Evolutionary conservation across 75 land plant species (phyloP), one percentile per base, ranked within the genome.

Genomic region (Chamaecyparis obtusa): DNA sequence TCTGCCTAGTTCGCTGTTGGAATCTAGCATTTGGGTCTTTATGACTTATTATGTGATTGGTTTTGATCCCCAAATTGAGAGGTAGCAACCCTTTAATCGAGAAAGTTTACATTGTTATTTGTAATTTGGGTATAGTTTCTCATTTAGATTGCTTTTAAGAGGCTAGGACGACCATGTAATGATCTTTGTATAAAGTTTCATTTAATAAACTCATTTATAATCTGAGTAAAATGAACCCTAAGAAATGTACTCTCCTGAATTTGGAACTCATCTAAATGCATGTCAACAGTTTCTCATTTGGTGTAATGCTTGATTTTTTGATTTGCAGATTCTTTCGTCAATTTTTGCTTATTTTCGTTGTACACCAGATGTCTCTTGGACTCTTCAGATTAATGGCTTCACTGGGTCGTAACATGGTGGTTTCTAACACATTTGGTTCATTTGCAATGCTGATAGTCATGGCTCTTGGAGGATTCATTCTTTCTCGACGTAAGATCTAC

Each of bases 21-120:
- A 95, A 91, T 91, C 93, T 82, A 93, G 87, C 24, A 79, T 95
- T 71, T 96, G 93, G 92, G 93, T 93, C 9, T 60, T 83, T 87
- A 83, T 91, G 60, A 93, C 94, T 16, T 96, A 96, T 79, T 96
- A 95, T 89, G 93, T 88, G 32, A 91, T 95, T 37, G 98, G 97
- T 19, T 96, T 88, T 69, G 95, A 94, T 85, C 92, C 96, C 46
- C 85, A 87, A 86, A 86, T 87, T 24, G 88, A 83, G 86, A 91
- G 96, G 97, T 95, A 82, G 88, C 30, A 46, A 46, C 32, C 14
- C 8, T 24, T 41, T 30, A 32, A 46, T n/a, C 15, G 11, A 33
- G 14, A 30, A 24, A 74, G 16, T 24, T 14, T 14, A 24, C 14
- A 74, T 74, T 74, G 76, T 33, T 32, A 2, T 33, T 2, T 74